These are phyloP conservation scores for Saccharomyces hybrid DNA, from an alignment of 1,139 yeast genomes.

Conservation along the genomic window DNA sequence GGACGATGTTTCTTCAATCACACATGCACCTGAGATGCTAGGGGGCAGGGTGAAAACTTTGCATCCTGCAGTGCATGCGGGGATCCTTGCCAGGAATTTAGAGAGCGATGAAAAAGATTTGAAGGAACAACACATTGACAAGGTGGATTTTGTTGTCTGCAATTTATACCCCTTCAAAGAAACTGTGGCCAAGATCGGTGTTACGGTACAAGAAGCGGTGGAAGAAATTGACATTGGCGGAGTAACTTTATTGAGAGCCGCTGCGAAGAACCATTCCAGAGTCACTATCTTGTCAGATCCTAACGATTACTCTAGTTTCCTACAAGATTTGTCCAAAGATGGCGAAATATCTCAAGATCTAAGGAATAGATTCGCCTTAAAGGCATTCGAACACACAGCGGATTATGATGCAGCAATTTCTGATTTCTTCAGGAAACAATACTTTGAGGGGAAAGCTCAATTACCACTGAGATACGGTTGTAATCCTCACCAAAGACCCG, in stretches of 20 bases:
- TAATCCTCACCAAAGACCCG: slow-evolving; percentile 98
- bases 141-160: slow-evolving; percentile 94
- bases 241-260: slow-evolving; percentile 93
- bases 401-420: slow-evolving; percentile 93
- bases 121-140: slow-evolving; percentile 79
- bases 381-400: slow-evolving; percentile 98
- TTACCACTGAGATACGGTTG: slow-evolving; percentile 96
- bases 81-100: slow-evolving; percentile 89
- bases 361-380: slow-evolving; percentile 80
- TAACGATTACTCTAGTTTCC: slow-evolving; percentile 76
- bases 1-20: slow-evolving; percentile 87
- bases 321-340: slow-evolving; percentile 57
- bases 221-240: slow-evolving; percentile 99
- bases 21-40: slow-evolving; percentile 98
- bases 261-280: slow-evolving; percentile 95
- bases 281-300: slow-evolving; percentile 95
- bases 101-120: slow-evolving; percentile 87
- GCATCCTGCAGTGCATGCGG: slow-evolving; percentile 98
- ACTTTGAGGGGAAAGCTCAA: slow-evolving; percentile 83
- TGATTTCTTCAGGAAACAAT: slow-evolving; percentile 95
- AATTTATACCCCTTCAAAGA: slow-evolving; percentile 97
- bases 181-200: slow-evolving; percentile 91
- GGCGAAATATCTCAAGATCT: slow-evolving; percentile 70
- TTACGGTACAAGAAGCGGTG: slow-evolving; percentile 93
- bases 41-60: slow-evolving; percentile 97